Evolutionary conservation across 208 protist genomes (phyloP).

Genomic region (Leishmania braziliensis): DNA sequence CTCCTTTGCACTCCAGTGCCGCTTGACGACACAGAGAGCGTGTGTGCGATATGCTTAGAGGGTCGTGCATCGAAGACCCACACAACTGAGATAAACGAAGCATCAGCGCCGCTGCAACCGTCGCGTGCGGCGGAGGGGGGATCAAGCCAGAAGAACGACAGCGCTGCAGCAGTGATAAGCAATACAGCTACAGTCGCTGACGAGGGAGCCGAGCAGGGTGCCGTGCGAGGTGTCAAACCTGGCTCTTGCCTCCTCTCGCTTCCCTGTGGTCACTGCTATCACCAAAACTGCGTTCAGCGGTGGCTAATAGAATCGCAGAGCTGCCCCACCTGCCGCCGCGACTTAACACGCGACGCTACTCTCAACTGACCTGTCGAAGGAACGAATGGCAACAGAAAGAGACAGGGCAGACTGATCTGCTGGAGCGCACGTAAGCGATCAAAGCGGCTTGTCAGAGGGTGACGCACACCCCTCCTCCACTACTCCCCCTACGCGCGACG

Average conservation of each 20-base stretch:
- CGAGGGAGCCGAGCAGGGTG: constrained; percentile 13
- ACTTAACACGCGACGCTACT: constrained; percentile 32
- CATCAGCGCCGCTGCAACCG: not conserved
- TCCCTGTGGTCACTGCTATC: constrained; percentile 61
- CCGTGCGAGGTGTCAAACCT: constrained; percentile 26
- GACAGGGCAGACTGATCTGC: not conserved
- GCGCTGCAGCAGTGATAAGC: not conserved
- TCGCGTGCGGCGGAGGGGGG: not conserved
- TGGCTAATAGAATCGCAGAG: constrained; percentile 57
- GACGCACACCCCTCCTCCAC: not conserved
- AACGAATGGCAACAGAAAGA: too few relatives aligned
- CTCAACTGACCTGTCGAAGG: constrained; percentile 2
- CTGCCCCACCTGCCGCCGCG: constrained; percentile 65
- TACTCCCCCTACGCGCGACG: not conserved
- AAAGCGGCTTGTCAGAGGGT: not conserved
- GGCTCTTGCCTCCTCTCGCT: constrained; percentile 57
- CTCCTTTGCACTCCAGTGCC: constrained; percentile 28
- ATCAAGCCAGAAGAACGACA: not conserved
- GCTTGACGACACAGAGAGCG: constrained; percentile 35
- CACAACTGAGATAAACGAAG: not conserved
- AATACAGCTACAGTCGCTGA: not conserved
- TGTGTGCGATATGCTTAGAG: constrained; percentile 32
- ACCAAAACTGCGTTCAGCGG: constrained; percentile 71
- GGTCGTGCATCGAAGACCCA: not conserved
- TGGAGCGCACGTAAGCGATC: not conserved